Percentiles rank a stretch among this genome's conserved stretches.
These are phyloP conservation scores for Drechslera avenae DNA, from an alignment of 2,329 filamentous ascomycete genomes.

Conservation along the genomic window DNA sequence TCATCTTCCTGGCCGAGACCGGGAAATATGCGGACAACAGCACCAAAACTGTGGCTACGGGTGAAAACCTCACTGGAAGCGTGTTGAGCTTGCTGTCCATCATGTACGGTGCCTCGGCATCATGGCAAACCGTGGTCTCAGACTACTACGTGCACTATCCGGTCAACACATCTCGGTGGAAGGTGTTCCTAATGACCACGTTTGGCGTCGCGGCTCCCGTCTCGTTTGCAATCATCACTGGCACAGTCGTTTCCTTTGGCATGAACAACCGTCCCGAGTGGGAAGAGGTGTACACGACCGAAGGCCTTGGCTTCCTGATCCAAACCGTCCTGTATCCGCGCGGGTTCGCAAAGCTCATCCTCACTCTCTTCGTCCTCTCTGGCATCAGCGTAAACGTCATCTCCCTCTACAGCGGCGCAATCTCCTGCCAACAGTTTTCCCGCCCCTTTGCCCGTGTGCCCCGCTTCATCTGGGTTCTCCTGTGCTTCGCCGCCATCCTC, in stretches of 20 bases:
- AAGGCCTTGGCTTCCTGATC: slow-evolving; percentile 57
- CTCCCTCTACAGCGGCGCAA: slow-evolving; percentile 57
- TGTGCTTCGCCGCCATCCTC: slow-evolving; percentile 52
- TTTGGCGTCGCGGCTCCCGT: slow-evolving; percentile 51
- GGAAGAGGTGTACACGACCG: slow-evolving; percentile 48
- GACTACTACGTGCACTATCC: slow-evolving; percentile 55
- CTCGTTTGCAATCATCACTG: slow-evolving; percentile 53
- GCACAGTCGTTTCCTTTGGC: slow-evolving; percentile 50
- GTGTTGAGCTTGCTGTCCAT: slow-evolving; percentile 39
- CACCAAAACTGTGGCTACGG: slow-evolving; percentile 39
- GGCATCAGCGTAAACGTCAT: slow-evolving; percentile 55
- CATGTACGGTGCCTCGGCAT: slow-evolving; percentile 47
- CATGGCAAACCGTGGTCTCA: slow-evolving; percentile 50
- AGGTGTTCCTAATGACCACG: slow-evolving; percentile 51
- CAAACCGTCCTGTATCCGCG: slow-evolving; percentile 53
- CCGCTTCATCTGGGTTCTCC: slow-evolving; percentile 55
- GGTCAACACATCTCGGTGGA: slow-evolving; percentile 45
- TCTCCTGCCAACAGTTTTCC: slow-evolving; percentile 55
- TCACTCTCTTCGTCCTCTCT: slow-evolving; percentile 51
- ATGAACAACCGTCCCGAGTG: slow-evolving; percentile 45
- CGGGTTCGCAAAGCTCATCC: slow-evolving; percentile 56
- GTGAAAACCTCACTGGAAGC: slow-evolving; percentile 41
- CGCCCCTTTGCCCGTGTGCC: slow-evolving; percentile 58
- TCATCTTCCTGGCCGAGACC: slow-evolving; percentile 56
- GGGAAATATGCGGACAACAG: slow-evolving; percentile 51